Evolutionary conservation across 2,329 filamentous ascomycete species (phyloP), one percentile per base, ranked within the genome.

Genomic region (Paecilomyces fulvus): DNA sequence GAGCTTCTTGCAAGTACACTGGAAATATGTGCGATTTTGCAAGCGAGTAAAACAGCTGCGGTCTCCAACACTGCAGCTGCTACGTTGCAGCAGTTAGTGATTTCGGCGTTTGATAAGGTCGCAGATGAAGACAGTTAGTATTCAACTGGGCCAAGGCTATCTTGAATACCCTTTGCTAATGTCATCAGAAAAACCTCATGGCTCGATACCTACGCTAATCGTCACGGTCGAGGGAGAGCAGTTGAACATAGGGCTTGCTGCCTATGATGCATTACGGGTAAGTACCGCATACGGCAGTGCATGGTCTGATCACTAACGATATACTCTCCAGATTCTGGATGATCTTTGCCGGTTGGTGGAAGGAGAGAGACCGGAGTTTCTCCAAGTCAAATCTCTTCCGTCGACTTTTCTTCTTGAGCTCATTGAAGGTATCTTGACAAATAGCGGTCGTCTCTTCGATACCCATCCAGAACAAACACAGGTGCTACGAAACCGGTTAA

Each of bases 61-160:
- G 91, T 99, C 64, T 95, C 92, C 68, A 95, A 95, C 65, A 97
- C 95, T 1, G 94, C 94, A 9, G 90, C 92, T 25, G 94, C 94
- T n/a, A 97, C 94, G 1, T 77, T 99, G 55, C 92, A 96, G 73
- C 94, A 97, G 71, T 82, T 99, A 12, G 86, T 97, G 7, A 90
- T 94, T 30, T 88, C 89, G 0, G 88, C 96, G 0, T 97, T 96
- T 72, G 94, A 97, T 70, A 94, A 95, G 70, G 90, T 96, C 1
- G 83, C 86, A 0, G 77, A 78, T 5, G 91, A 96, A 76, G 91
- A 96, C 69, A 86, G 86, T 87, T 73, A 70, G 83, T 79, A 11
- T 30, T 20, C 2, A 28, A 28, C n/a, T 20, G 30, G 30, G 9
- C 49, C 11, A 23, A 11, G 37, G 6, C 43, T 31, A 46, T 50